A percentile compares a stretch with the other conserved stretches of the same genome.
Evolutionary conservation across 78 protist species (phyloP).

Genomic region (Isochrysis galbana): DNA sequence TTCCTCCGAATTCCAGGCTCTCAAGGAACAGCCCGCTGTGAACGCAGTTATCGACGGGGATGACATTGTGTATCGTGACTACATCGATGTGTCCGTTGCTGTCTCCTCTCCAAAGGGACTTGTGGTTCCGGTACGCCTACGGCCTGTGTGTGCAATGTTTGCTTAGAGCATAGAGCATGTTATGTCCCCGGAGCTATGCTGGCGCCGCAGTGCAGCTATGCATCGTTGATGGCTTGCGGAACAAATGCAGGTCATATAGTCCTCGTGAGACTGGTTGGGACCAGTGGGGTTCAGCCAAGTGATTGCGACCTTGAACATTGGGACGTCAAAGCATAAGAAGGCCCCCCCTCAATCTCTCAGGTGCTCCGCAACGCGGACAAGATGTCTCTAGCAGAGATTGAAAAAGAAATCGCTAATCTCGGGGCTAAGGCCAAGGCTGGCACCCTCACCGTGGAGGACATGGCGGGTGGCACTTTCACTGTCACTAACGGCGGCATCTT

Average conservation of each 20-base stretch:
- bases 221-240: no score
- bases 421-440: conserved; percentile 38
- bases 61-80: conserved; percentile 89
- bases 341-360: no score
- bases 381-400: conserved; percentile 83
- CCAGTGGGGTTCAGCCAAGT: no score
- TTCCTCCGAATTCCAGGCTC: no score
- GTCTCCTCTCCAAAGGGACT: conserved; percentile 93
- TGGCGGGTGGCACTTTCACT: conserved; percentile 97
- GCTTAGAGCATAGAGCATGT: no score
- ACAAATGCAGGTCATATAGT: conserved; percentile 66
- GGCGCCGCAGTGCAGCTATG: no score
- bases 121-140: no score
- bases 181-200: no score
- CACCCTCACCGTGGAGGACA: conserved; percentile 73
- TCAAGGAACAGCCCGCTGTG: conserved; percentile 30
- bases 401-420: conserved; percentile 70
- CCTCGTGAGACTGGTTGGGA: no score
- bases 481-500: conserved; percentile 95
- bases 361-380: conserved; percentile 80
- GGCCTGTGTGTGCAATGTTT: no score
- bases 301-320: no score
- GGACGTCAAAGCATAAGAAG: no score
- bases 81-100: conserved; percentile 90
- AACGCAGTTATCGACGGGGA: conserved; percentile 36